A percentile compares a stretch with the other conserved stretches of the same genome.
phyloP scores from a whole-genome alignment of 768 basidiomycete species.

The Leccinum longicurvipes region DNA sequence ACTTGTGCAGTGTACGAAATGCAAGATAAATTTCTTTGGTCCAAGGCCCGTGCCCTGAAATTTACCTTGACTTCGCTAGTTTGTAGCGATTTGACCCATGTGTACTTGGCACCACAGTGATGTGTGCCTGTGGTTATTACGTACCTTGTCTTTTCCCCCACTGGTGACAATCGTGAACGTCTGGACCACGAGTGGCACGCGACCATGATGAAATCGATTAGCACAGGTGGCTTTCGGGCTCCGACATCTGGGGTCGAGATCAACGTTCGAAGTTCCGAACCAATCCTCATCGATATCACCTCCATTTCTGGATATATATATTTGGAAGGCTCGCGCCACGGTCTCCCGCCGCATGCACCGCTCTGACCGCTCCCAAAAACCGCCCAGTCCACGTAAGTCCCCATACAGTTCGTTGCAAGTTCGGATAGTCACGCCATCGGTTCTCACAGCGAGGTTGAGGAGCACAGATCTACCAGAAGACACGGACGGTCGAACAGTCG shows the following conservation, averaged over 20 bases:
- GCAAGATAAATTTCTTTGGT: too few species aligned
- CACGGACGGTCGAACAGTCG: neutral
- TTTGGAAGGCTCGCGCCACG: neutral
- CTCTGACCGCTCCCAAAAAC: slow-evolving; percentile 4
- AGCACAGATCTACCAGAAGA: slow-evolving; percentile 25
- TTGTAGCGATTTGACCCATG: too few species aligned
- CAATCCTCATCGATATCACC: neutral
- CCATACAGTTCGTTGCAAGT: neutral
- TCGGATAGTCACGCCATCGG: neutral
- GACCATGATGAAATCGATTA: too few species aligned
- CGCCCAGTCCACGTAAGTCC: slow-evolving; percentile 27
- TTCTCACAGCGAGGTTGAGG: slow-evolving; percentile 22
- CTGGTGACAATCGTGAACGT: too few species aligned
- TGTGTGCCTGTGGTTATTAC: too few species aligned
- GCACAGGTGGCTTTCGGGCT: neutral
- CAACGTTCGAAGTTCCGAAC: neutral
- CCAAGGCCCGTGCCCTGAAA: too few species aligned
- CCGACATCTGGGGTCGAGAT: neutral
- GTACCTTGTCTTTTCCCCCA: too few species aligned
- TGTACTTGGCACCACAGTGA: too few species aligned
- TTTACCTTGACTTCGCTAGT: too few species aligned
- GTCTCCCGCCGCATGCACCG: slow-evolving; percentile 7
- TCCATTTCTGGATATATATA: too few species aligned
- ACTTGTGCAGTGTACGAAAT: too few species aligned
- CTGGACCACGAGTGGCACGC: too few species aligned